Percentiles rank a stretch among this genome's conserved stretches.
Evolutionary conservation across 306 rosid species (phyloP).

Genomic region (Dalbergia cochinchinensis): DNA sequence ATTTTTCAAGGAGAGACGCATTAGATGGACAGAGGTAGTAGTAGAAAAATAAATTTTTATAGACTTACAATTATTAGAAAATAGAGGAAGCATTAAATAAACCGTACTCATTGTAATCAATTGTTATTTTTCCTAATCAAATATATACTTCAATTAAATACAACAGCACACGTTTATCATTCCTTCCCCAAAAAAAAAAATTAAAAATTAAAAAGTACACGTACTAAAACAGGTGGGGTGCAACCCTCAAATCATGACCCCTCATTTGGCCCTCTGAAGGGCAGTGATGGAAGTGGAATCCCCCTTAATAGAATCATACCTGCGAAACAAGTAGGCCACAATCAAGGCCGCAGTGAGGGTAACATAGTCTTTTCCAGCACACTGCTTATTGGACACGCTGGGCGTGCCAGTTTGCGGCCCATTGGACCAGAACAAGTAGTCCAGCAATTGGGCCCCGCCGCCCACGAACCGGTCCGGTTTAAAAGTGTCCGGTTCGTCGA

Average conservation of each 20-base stretch:
- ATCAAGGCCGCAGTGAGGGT: constrained; percentile 64
- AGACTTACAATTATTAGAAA: too few relatives aligned
- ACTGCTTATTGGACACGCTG: constrained; percentile 71
- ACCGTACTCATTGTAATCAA: background rate
- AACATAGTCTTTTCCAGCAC: constrained; percentile 80
- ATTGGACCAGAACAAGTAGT: constrained; percentile 86
- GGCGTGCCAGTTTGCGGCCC: constrained; percentile 85
- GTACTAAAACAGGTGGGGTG: background rate
- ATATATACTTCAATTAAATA: background rate
- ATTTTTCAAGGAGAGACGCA: too few relatives aligned
- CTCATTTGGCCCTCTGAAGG: constrained; percentile 60
- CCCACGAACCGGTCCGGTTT: constrained; percentile 80
- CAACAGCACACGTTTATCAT: background rate
- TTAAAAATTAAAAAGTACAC: background rate
- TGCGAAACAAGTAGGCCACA: constrained; percentile 66
- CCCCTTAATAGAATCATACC: constrained; percentile 80
- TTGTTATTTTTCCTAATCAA: background rate
- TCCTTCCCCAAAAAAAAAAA: too few relatives aligned
- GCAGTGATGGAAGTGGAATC: constrained; percentile 66
- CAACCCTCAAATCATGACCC: background rate
- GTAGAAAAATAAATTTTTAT: too few relatives aligned
- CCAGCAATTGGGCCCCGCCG: constrained; percentile 65
- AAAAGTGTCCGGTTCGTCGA: constrained; percentile 76
- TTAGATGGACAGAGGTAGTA: too few relatives aligned
- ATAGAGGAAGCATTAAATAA: background rate